phyloP scores from a whole-genome alignment of 1,284 basidiomycete genomes.

The Bjerkandera adusta region DNA sequence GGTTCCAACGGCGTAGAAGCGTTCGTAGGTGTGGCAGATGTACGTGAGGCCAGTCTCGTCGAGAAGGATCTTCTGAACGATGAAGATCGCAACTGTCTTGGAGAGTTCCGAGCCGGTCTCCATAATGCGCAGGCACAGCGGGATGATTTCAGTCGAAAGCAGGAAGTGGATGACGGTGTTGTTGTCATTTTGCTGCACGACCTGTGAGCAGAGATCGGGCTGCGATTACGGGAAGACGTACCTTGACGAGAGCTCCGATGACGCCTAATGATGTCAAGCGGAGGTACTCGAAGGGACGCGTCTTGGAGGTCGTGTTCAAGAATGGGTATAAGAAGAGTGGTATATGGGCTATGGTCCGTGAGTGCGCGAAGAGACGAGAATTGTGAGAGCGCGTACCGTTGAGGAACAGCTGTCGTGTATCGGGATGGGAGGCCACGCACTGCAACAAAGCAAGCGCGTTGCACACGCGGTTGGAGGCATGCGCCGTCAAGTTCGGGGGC shows the following conservation, averaged over 20 bases:
- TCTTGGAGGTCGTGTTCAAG: slow-evolving; percentile 98
- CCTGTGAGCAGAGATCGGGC: slow-evolving; percentile 9
- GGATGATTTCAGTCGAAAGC: slow-evolving; percentile 99
- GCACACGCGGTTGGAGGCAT: slow-evolving; percentile 99
- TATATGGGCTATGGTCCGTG: slow-evolving; percentile 78
- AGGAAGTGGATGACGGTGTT: slow-evolving; percentile 99
- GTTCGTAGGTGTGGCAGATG: slow-evolving; percentile 99
- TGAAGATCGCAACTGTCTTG: slow-evolving; percentile 99
- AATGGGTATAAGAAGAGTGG: slow-evolving; percentile 99
- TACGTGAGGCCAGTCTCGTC: slow-evolving; percentile 98
- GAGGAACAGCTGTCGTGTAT: slow-evolving; percentile 90
- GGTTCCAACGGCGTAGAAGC: slow-evolving; percentile 98
- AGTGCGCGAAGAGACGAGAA: slow-evolving; percentile 5
- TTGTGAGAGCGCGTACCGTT: slow-evolving; percentile 55
- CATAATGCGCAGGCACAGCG: slow-evolving; percentile 99
- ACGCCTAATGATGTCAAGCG: slow-evolving; percentile 97
- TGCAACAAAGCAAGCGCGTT: slow-evolving; percentile 97
- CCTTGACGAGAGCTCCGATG: slow-evolving; percentile 98
- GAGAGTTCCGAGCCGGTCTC: slow-evolving; percentile 99
- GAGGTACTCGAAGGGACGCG: slow-evolving; percentile 97
- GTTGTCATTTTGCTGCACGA: slow-evolving; percentile 92
- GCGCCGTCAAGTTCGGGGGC: slow-evolving; percentile 95
- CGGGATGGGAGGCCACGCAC: slow-evolving; percentile 95
- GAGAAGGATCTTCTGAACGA: slow-evolving; percentile 98
- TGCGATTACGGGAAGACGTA: slow-evolving; percentile 26